phyloP scores from a whole-genome alignment of 2,329 filamentous ascomycete genomes.

The Coniosporium tulheliwenetii region DNA sequence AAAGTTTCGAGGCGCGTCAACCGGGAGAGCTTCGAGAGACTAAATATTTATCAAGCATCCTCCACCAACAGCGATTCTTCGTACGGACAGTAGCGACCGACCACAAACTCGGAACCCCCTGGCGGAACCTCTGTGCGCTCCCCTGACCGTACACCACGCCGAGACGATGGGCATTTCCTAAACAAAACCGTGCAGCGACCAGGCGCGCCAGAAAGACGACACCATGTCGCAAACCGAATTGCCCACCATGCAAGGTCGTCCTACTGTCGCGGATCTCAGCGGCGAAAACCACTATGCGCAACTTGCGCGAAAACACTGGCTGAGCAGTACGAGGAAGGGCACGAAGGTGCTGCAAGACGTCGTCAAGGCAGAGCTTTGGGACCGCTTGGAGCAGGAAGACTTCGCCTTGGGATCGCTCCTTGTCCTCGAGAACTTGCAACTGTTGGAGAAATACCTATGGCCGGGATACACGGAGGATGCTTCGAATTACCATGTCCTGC shows the following conservation, averaged over 20 bases:
- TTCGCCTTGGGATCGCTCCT: conserved; percentile 68
- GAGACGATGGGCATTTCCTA: neutral
- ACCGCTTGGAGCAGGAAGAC: conserved; percentile 63
- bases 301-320: conserved; percentile 74
- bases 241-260: conserved; percentile 27
- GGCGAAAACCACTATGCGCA: conserved; percentile 50
- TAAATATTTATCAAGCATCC: too few species aligned
- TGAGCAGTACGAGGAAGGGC: conserved; percentile 46
- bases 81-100: too few species aligned
- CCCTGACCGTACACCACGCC: too few species aligned
- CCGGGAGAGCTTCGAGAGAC: too few species aligned
- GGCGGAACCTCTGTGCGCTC: neutral
- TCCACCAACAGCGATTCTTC: too few species aligned
- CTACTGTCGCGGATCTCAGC: conserved; percentile 53
- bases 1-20: neutral
- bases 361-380: conserved; percentile 79
- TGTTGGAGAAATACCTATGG: conserved; percentile 90
- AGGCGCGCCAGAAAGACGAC: neutral
- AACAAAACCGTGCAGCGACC: neutral
- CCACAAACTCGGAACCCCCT: neutral
- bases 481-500: conserved; percentile 80
- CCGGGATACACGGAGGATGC: conserved; percentile 78
- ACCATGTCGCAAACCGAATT: neutral
- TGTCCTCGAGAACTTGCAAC: conserved; percentile 76
- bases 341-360: conserved; percentile 64